These are phyloP conservation scores for Amanita muscaria DNA, from an alignment of 768 basidiomycete species.

Conservation along the genomic window DNA sequence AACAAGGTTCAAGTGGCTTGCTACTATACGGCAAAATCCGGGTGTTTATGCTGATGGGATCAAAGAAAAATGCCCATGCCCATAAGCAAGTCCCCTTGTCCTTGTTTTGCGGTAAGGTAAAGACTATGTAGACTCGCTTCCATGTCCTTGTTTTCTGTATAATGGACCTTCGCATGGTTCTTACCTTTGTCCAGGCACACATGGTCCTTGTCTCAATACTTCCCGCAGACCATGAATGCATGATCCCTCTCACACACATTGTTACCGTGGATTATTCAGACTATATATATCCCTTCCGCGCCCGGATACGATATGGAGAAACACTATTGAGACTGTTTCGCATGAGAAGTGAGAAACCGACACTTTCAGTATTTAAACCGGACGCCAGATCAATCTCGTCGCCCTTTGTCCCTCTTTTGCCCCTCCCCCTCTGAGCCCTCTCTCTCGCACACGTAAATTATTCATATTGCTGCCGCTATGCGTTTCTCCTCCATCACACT, in stretches of 20 bases:
- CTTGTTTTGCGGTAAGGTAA: too few species aligned
- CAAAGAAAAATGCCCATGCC: background rate
- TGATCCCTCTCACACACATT: too few species aligned
- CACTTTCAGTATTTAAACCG: background rate
- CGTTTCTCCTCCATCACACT: constrained; percentile 7
- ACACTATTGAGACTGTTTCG: background rate
- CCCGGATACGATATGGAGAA: background rate
- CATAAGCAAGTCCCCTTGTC: too few species aligned
- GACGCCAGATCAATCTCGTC: background rate
- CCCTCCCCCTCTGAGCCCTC: background rate
- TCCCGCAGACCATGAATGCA: too few species aligned
- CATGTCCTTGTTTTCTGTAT: background rate
- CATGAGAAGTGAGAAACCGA: too few species aligned
- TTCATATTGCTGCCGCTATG: too few species aligned
- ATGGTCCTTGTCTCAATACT: too few species aligned
- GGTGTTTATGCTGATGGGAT: background rate
- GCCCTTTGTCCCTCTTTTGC: constrained; percentile 12
- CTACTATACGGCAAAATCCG: constrained; percentile 27
- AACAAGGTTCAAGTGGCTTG: constrained; percentile 57
- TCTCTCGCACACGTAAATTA: too few species aligned
- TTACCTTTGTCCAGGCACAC: background rate
- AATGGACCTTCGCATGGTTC: background rate
- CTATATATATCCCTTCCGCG: too few species aligned
- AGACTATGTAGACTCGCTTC: too few species aligned
- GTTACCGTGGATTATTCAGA: too few species aligned